A percentile compares a stretch with the other conserved stretches of the same genome.
Evolutionary conservation across 2,329 filamentous ascomycete genomes (phyloP).

Genomic region (Zelopaecilomyces penicillatus): DNA sequence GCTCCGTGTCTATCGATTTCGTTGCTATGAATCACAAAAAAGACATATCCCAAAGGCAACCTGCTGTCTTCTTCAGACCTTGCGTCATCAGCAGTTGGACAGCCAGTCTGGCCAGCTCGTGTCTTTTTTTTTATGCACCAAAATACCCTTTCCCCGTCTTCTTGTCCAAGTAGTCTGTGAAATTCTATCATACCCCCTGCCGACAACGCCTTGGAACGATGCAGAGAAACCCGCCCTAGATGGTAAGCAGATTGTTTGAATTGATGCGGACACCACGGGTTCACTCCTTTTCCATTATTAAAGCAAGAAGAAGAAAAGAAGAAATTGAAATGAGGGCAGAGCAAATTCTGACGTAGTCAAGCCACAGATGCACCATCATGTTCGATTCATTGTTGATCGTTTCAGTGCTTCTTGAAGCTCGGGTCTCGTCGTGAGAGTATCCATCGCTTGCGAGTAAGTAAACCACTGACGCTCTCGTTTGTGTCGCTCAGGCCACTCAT

Average conservation of each 20-base stretch:
- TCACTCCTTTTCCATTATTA: not conserved
- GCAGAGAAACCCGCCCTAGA: constrained; percentile 10
- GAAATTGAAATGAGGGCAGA: not conserved
- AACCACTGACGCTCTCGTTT: constrained; percentile 91
- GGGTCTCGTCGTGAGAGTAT: constrained; percentile 67
- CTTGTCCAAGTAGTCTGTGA: constrained; percentile 13
- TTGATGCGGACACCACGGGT: not conserved
- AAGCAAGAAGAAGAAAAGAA: not conserved
- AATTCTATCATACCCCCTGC: constrained; percentile 23
- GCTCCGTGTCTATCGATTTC: too few relatives aligned
- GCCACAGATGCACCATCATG: not conserved
- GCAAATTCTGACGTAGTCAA: not conserved
- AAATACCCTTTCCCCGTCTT: constrained; percentile 14
- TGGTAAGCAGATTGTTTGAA: constrained; percentile 4
- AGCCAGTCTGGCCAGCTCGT: too few relatives aligned
- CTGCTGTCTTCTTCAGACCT: too few relatives aligned
- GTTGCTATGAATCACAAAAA: too few relatives aligned
- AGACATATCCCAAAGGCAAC: too few relatives aligned
- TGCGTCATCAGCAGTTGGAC: too few relatives aligned
- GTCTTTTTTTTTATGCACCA: constrained; percentile 12
- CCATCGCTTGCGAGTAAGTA: constrained; percentile 71
- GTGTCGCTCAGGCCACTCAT: constrained; percentile 86
- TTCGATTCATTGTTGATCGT: constrained; percentile 59
- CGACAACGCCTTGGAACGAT: constrained; percentile 23
- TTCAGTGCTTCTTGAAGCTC: constrained; percentile 84